These are phyloP conservation scores for Metschnikowia lochheadii DNA, from an alignment of 805 yeast genomes.

Conservation along the genomic window DNA sequence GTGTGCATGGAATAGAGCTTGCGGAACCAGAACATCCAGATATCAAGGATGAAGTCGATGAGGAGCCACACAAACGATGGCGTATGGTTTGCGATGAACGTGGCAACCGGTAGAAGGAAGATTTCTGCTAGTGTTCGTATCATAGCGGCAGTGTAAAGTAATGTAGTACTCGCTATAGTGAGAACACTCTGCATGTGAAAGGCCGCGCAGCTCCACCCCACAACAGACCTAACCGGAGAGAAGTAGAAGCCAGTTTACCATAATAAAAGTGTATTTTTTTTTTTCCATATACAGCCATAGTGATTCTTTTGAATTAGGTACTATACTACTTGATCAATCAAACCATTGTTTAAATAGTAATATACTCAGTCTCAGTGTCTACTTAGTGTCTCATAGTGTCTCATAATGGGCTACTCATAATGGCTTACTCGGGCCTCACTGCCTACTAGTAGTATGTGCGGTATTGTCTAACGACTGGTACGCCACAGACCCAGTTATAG, in stretches of 20 bases:
- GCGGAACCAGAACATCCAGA: conserved; percentile 45
- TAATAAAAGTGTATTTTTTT: not conserved
- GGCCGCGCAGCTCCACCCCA: conserved; percentile 1
- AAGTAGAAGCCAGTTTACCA: not conserved
- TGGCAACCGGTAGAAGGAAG: conserved; percentile 19
- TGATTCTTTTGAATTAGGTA: no score
- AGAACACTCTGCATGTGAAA: not conserved
- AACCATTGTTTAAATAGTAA: no score
- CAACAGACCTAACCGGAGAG: not conserved
- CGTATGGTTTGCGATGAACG: conserved; percentile 31
- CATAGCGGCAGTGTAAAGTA: conserved; percentile 4
- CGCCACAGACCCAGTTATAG: no score
- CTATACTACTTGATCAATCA: no score
- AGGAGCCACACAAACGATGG: conserved; percentile 40
- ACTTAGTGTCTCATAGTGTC: no score
- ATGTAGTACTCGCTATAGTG: not conserved
- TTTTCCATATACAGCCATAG: no score
- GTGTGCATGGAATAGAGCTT: conserved; percentile 32
- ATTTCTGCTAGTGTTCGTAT: conserved; percentile 9
- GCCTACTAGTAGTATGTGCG: no score
- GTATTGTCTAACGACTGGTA: no score
- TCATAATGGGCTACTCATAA: no score
- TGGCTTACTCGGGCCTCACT: no score
- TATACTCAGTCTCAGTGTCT: no score
- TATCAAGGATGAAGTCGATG: conserved; percentile 41